Evolutionary conservation across 305 asterid genomes (phyloP), one percentile per base, ranked within the genome.

Genomic region (Caryopteris hybrid): DNA sequence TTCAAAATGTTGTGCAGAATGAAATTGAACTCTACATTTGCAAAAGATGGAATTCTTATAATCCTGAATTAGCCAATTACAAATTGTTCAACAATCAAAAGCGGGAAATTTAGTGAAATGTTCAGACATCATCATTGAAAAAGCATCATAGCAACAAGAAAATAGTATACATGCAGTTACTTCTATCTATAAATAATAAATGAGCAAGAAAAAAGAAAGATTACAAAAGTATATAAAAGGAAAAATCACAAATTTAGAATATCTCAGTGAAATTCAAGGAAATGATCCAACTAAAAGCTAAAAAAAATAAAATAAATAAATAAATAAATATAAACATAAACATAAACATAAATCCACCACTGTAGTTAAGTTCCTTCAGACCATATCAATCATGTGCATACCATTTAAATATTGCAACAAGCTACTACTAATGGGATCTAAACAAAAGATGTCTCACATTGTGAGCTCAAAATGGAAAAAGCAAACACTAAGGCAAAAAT

Each of bases 41-140:
- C 96, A 54, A 92, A 92, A 2, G 96, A 96, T 71, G 95, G 86
- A 57, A 92, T 79, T 83, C 96, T 80, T 74, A 92, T 82, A 72
- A 89, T 66, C 95, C 98, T 92, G 89, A 62, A 53, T 74, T 45
- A 16, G 31, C 27, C 68, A 74, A 53, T 38, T 6, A 25, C 52
- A 68, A 18, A 38, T 33, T 45, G 55, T 41, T 51, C 59, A 38
- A 63, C 39, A 57, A 53, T 51, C 16, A 33, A 25, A 36, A 36
- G 52, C 45, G 68, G 60, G 21, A 22, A 39, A 21, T 16, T 14
- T 51, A 18, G 23, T 0, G 12, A 55, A 55, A 39, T 55, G 22
- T 34, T 55, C 21, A 27, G 68, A 47, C 23, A 54, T 46, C 22
- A 8, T 4, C 20, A 12, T 39, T 14, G 66, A 36, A 56, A 52